Evolutionary conservation across 495 filamentous ascomycete species (phyloP).

Genomic region (Hypomontagnella submonticulosa): DNA sequence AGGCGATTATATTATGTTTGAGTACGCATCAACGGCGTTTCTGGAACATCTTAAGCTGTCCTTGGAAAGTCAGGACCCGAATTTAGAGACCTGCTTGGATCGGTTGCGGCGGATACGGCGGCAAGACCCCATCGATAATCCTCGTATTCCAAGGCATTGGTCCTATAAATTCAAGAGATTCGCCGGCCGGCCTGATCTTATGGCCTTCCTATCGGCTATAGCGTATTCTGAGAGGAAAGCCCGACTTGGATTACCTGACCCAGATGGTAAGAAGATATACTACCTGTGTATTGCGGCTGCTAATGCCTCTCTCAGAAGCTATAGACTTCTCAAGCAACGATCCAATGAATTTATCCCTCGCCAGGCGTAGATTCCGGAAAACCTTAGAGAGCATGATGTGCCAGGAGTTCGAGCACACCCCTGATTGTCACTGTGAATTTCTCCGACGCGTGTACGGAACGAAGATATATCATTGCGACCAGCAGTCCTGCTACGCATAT

Average conservation of each 20-base stretch:
- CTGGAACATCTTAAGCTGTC: slow-evolving; percentile 21
- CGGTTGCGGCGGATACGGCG: slow-evolving; percentile 13
- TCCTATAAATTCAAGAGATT: slow-evolving; percentile 11
- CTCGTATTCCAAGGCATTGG: slow-evolving; percentile 1
- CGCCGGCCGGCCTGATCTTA: background rate
- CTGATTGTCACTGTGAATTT: slow-evolving; percentile 4
- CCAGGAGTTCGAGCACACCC: background rate
- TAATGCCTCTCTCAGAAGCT: background rate
- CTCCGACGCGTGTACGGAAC: slow-evolving; percentile 15
- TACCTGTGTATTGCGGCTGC: background rate
- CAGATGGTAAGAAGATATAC: slow-evolving; percentile 16
- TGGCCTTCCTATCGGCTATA: slow-evolving; percentile 3
- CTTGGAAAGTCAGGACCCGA: background rate
- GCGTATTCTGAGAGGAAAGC: slow-evolving; percentile 9
- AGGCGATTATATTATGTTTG: slow-evolving; percentile 34
- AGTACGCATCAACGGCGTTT: slow-evolving; percentile 24
- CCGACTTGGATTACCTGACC: background rate
- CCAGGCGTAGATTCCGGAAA: slow-evolving; percentile 17
- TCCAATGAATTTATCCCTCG: slow-evolving; percentile 15
- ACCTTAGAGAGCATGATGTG: slow-evolving; percentile 20
- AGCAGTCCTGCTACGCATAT: slow-evolving; percentile 28
- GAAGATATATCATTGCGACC: slow-evolving; percentile 30
- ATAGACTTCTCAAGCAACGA: slow-evolving; percentile 3
- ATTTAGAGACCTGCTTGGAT: background rate
- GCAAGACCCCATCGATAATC: background rate